A percentile compares a stretch with the other conserved stretches of the same genome.
Evolutionary conservation across 306 rosid species (phyloP).

Genomic region (Leucaena leucocephala): DNA sequence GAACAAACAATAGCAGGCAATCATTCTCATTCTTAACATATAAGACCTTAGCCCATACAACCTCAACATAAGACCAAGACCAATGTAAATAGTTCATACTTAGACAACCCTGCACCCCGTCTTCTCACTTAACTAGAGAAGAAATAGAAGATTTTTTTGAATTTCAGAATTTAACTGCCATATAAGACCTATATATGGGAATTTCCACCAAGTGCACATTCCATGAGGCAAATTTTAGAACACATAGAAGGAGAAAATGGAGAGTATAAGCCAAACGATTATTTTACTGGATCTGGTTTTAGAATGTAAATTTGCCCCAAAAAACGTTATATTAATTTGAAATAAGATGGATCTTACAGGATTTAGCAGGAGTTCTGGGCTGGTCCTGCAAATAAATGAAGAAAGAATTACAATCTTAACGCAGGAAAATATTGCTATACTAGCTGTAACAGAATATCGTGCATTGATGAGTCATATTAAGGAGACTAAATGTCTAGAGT

Average conservation of each 20-base stretch:
- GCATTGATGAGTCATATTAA: background rate
- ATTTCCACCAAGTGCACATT: background rate
- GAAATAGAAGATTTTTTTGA: too few species aligned
- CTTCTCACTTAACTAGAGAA: background rate
- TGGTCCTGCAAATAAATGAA: slow-evolving; percentile 70
- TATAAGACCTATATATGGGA: background rate
- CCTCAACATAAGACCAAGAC: background rate
- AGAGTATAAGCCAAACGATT: background rate
- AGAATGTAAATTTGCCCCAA: background rate
- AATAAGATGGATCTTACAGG: slow-evolving; percentile 62
- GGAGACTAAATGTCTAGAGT: background rate
- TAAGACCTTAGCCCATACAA: background rate
- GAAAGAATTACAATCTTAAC: slow-evolving; percentile 19
- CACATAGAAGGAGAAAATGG: background rate
- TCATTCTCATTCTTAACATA: background rate
- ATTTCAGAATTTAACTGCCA: background rate
- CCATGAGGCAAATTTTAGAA: background rate
- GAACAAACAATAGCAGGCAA: background rate
- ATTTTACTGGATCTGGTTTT: background rate
- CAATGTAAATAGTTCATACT: background rate
- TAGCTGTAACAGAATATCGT: slow-evolving; percentile 4
- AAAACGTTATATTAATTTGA: background rate
- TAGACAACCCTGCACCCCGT: background rate
- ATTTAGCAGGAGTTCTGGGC: slow-evolving; percentile 87
- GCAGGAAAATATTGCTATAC: slow-evolving; percentile 1